Evolutionary conservation across 345 rosid species (phyloP).

Genomic region (Populus deltoides): DNA sequence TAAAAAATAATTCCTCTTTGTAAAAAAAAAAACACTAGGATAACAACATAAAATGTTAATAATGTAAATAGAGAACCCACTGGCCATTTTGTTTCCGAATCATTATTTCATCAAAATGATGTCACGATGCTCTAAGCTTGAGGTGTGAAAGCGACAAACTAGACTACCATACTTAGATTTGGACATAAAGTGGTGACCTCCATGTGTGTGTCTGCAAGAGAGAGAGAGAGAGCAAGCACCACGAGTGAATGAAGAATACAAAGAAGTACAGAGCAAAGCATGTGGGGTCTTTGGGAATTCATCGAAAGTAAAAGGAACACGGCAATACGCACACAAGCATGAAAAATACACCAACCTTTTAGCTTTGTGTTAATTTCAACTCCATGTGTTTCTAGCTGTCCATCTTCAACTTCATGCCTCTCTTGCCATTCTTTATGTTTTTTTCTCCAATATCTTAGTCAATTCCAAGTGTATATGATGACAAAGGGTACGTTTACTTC

Average conservation of each 20-base stretch:
- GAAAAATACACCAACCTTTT: too few relatives aligned
- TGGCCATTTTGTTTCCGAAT: not conserved
- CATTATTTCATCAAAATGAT: constrained; percentile 18
- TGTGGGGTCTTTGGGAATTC: constrained; percentile 9
- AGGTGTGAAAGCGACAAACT: constrained; percentile 32
- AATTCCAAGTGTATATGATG: not conserved
- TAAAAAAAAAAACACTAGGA: too few relatives aligned
- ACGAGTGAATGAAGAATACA: not conserved
- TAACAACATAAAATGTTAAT: not conserved
- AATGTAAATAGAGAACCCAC: not conserved
- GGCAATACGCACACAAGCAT: too few relatives aligned
- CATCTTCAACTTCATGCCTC: not conserved
- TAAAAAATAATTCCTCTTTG: not conserved
- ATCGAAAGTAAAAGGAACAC: not conserved
- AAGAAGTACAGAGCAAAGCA: not conserved
- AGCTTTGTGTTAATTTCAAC: not conserved
- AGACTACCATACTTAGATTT: not conserved
- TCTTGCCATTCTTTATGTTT: not conserved
- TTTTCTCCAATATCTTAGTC: not conserved
- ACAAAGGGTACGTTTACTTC: not conserved
- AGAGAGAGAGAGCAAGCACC: not conserved
- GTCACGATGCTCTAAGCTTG: constrained; percentile 35
- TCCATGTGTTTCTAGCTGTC: not conserved
- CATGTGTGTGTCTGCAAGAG: not conserved
- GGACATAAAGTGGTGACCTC: constrained; percentile 20